Percentiles rank a stretch among this genome's conserved stretches.
Evolutionary conservation across 495 filamentous ascomycete genomes (phyloP).

Genomic region (Tetracladium marchalianum): DNA sequence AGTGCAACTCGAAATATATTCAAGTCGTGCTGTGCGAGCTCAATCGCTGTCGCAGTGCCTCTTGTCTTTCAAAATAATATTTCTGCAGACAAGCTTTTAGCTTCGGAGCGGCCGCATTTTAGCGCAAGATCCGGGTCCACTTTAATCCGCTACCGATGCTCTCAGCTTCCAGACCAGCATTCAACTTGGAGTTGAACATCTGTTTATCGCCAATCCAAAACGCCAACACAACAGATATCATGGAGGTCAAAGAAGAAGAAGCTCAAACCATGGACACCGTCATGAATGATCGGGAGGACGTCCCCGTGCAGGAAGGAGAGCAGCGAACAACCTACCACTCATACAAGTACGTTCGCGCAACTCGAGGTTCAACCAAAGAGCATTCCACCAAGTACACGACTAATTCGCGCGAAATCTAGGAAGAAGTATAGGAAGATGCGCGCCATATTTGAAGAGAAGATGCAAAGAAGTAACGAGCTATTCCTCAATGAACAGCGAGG

Average conservation of each 20-base stretch:
- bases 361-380: background rate
- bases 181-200: too few relatives aligned
- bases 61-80: too few relatives aligned
- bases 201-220: too few relatives aligned
- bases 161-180: too few relatives aligned
- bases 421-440: constrained; percentile 96
- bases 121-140: too few relatives aligned
- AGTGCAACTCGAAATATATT: too few relatives aligned
- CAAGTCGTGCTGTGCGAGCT: too few relatives aligned
- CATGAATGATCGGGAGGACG: constrained; percentile 3
- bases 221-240: background rate
- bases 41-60: too few relatives aligned
- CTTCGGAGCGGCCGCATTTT: too few relatives aligned
- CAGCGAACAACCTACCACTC: constrained; percentile 18
- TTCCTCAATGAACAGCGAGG: constrained; percentile 72
- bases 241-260: constrained; percentile 9
- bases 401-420: constrained; percentile 16
- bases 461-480: constrained; percentile 68
- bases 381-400: background rate
- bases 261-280: background rate
- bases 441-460: constrained; percentile 71
- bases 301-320: background rate
- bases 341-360: constrained; percentile 16
- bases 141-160: too few relatives aligned
- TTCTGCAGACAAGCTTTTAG: too few relatives aligned